A percentile compares a stretch with the other conserved stretches of the same genome.
Evolutionary conservation across 139 green algal genomes (phyloP).

Genomic region (Coelastrella sp.): DNA sequence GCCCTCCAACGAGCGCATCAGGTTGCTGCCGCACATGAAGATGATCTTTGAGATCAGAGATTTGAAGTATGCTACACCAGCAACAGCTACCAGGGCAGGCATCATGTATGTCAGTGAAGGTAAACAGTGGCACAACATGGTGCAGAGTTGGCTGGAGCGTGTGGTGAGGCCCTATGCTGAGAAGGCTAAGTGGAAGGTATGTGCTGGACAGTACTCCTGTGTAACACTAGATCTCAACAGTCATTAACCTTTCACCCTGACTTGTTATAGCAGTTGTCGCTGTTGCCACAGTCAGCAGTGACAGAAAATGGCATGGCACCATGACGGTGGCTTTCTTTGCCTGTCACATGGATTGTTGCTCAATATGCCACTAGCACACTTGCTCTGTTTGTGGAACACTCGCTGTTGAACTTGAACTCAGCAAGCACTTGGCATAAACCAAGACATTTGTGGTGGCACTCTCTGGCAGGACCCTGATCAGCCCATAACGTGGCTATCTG

Average conservation of each 20-base stretch:
- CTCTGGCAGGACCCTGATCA: slow-evolving; percentile 62
- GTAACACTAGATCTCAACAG: too few species aligned
- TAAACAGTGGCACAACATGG: slow-evolving; percentile 90
- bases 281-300: too few species aligned
- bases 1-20: slow-evolving; percentile 91
- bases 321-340: too few species aligned
- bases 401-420: too few species aligned
- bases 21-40: slow-evolving; percentile 90
- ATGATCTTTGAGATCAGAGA: slow-evolving; percentile 89
- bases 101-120: slow-evolving; percentile 89
- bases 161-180: slow-evolving; percentile 78
- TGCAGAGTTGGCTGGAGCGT: slow-evolving; percentile 70
- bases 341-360: neutral
- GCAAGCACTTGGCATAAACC: neutral
- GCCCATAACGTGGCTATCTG: slow-evolving; percentile 74
- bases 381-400: too few species aligned
- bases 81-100: slow-evolving; percentile 87
- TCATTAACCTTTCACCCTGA: too few species aligned
- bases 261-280: too few species aligned
- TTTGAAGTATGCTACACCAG: slow-evolving; percentile 76
- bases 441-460: neutral
- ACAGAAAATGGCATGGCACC: too few species aligned
- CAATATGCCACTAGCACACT: neutral
- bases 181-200: slow-evolving; percentile 83
- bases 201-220: too few species aligned